Conservation (phyloP, 2,329 filamentous ascomycete species). For the Metarhizium rileyi region DNA sequence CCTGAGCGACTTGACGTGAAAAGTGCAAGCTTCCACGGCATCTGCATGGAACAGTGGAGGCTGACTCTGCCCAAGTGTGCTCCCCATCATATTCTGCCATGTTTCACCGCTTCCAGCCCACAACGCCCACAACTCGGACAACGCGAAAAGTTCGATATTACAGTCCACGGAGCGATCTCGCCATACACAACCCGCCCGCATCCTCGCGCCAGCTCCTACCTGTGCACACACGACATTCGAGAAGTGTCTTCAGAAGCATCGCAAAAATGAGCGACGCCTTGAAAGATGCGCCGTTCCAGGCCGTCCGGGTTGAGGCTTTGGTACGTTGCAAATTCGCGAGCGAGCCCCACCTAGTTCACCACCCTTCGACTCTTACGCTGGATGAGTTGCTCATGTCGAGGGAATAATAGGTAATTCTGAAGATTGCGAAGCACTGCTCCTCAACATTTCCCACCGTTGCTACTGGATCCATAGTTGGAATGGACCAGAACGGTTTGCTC, state of each 20-base stretch:
- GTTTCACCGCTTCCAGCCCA: slow-evolving; percentile 29
- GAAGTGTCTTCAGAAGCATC: slow-evolving; percentile 4
- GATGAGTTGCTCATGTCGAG: slow-evolving; percentile 12
- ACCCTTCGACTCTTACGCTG: slow-evolving; percentile 13
- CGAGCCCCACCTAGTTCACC: slow-evolving; percentile 25
- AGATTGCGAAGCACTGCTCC: slow-evolving; percentile 93
- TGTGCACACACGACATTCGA: slow-evolving; percentile 2
- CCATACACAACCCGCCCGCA: slow-evolving; percentile 12
- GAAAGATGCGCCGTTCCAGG: slow-evolving; percentile 66
- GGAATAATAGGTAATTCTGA: slow-evolving; percentile 70
- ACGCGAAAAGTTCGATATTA: slow-evolving; percentile 34
- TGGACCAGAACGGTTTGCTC: slow-evolving; percentile 74
- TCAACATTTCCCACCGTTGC: slow-evolving; percentile 79
- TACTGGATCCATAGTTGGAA: slow-evolving; percentile 84
- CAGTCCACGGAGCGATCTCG: slow-evolving; percentile 18
- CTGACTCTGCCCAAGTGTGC: neutral
- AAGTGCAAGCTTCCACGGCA: neutral
- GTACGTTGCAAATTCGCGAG: slow-evolving; percentile 41
- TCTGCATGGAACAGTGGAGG: neutral
- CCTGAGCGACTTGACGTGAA: neutral
- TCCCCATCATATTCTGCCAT: slow-evolving; percentile 23
- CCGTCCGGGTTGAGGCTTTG: slow-evolving; percentile 90
- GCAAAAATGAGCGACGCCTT: slow-evolving; percentile 47
- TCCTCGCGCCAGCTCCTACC: slow-evolving; percentile 16
- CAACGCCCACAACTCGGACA: slow-evolving; percentile 35